A percentile compares a stretch with the other conserved stretches of the same genome.
These are phyloP conservation scores for Mucor piriformis DNA, from an alignment of 371 early-diverging fungal genomes.

Conservation along the genomic window DNA sequence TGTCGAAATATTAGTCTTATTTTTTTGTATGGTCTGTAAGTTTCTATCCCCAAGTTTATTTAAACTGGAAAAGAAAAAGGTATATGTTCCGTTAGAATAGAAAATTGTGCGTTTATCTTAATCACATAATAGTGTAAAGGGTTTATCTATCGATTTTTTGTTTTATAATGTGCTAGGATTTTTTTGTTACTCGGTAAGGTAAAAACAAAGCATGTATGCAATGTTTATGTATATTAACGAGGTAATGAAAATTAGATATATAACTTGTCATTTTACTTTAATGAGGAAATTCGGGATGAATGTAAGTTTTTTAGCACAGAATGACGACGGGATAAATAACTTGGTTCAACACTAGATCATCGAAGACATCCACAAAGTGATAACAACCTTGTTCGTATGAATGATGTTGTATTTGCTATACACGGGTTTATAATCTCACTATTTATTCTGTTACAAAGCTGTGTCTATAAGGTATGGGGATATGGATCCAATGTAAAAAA, in stretches of 20 bases:
- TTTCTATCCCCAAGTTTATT: constrained; percentile 43
- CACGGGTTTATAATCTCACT: constrained; percentile 72
- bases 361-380: constrained; percentile 56
- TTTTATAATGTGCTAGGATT: constrained; percentile 81
- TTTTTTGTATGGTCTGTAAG: constrained; percentile 45
- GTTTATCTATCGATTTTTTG: constrained; percentile 85
- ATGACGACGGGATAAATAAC: background rate
- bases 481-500: background rate
- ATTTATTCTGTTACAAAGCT: constrained; percentile 66
- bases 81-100: no score
- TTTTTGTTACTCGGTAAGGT: constrained; percentile 66
- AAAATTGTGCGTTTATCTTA: no score
- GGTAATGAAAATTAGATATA: constrained; percentile 44
- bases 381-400: constrained; percentile 73
- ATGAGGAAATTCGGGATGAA: constrained; percentile 61
- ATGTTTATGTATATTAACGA: no score
- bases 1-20: constrained; percentile 24
- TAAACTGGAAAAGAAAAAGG: constrained; percentile 44
- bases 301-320: constrained; percentile 26
- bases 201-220: background rate
- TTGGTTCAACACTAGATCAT: constrained; percentile 32
- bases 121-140: constrained; percentile 69
- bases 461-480: constrained; percentile 63
- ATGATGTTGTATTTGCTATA: constrained; percentile 82
- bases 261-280: constrained; percentile 69